Evolutionary conservation across 148 eudicot genomes (phyloP), one percentile per base, ranked within the genome.

Genomic region (Chenopodium formosanum): DNA sequence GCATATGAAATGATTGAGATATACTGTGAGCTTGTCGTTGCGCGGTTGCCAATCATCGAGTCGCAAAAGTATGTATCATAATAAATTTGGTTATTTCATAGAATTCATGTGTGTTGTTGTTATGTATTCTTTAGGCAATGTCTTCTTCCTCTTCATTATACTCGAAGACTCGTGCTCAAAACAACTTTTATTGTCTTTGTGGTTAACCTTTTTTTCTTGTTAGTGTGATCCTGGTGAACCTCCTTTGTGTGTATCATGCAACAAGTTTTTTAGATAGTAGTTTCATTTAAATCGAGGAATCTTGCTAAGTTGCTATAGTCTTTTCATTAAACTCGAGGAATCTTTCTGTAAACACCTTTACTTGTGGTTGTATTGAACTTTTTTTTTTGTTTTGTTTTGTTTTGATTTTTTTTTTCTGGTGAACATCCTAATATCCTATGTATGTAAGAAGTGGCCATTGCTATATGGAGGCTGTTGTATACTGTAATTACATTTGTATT

Each of bases 11-110:
- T 94, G 83, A 84, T 97, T 79, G 93, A 89, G 86, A 85, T 97
- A 82, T 97, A 97, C 74, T 94, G 93, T 80, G 99, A 94, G 83
- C 97, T 97, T 85, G 83, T 92, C 48, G 95, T 84, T 52, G 93
- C 94, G 37, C 98, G 99, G 44, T 83, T 97, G 88, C 93, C 99
- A 37, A 91, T 97, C 53, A 91, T 97, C 48, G 99, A 94, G 86
- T 88, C 99, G 47, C 99, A 94, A 78, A 97, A 97, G 99, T 97
- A 90, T 31, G 98, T 80, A 32, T 47, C n/a, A 70, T 78, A 37
- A 74, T 60, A 17, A 78, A 0, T 62, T 40, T 77, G 53, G 23
- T 53, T 62, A 40, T 20, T 76, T 68, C 14, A 27, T 25, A 23
- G 27, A 77, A 73, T 48, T 8, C 70, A 29, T 75, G 60, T 78